Base-by-base conservation (phyloP, 2,329 filamentous ascomycete genomes). In the Colletotrichum liaoningense region DNA sequence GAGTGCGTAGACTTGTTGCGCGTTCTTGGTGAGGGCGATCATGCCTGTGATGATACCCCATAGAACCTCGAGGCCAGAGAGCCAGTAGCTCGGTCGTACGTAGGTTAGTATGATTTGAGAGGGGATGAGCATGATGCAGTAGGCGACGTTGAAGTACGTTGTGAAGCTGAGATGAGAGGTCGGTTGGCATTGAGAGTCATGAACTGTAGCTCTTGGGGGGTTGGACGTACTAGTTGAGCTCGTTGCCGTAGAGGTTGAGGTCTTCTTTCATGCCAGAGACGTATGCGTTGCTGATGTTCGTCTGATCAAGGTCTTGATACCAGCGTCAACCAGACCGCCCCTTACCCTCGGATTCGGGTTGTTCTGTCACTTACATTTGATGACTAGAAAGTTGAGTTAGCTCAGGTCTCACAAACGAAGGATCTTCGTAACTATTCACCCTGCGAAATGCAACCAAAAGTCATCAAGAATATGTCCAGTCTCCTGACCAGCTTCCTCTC, bases 191-290 rank as follows among this genome's bases (percentile, higher is more conserved):
- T 16, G 26, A 46, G 30, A 16, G 7, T 11, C 42, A 28, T 2
- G 3, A 28, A 4, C 2, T 26, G 19, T 49, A 8, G 19, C n/a
- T 33, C 16, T 46, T 35, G 11, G 11, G 16, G 54, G n/a, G 8
- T 26, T 8, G 5, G 28, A 59, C 35, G 7, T 22, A 73, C 70
- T 73, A 73, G 42, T 73, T 73, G 59, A 83, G 73, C 78, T 88
- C 80, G 49, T 85, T 84, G 8, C 85, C 86, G 16, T 84, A 83
- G 70, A 89, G 82, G 2, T 76, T 85, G 22, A 87, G 79, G 26
- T 88, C 86, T 62, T 87, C 84, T 64, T 82, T 83, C 81, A 86
- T 86, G 4, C 86, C 86, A 14, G 83, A 85, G 11, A 88, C 85
- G 75, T 87, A 87, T 6, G 86, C 86, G 77, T 87, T 87, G 54